Evolutionary conservation across 139 green algal species (phyloP).

Genomic region (Chlorella sp.): DNA sequence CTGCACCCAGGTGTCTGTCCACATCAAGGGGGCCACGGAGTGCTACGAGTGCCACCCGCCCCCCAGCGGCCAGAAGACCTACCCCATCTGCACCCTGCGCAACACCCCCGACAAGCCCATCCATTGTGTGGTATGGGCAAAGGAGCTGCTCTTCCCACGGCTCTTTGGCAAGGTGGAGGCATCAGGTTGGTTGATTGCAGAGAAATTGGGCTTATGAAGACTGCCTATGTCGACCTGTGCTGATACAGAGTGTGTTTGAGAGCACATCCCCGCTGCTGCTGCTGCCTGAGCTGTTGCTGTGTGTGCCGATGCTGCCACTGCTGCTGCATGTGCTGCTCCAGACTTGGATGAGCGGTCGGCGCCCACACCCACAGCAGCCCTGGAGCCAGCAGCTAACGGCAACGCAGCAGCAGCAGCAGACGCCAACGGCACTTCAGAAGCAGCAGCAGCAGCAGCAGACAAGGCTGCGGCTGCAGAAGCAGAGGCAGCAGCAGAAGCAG

Average conservation of each 20-base stretch:
- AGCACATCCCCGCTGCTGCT: too few species aligned
- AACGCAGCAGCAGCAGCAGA: background rate
- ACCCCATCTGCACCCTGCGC: conserved; percentile 95
- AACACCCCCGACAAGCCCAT: conserved; percentile 98
- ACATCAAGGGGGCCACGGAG: conserved; percentile 76
- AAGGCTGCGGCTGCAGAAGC: background rate
- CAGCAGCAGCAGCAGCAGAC: background rate
- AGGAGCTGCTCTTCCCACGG: conserved; percentile 90
- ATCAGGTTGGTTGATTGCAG: too few species aligned
- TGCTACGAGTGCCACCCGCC: conserved; percentile 96
- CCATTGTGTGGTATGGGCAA: conserved; percentile 97
- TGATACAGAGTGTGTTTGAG: too few species aligned
- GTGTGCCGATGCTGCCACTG: too few species aligned
- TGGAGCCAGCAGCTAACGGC: too few species aligned
- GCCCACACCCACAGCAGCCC: background rate
- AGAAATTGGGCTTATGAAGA: too few species aligned
- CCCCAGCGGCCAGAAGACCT: conserved; percentile 80
- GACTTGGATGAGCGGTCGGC: conserved; percentile 24
- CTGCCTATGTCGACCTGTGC: too few species aligned
- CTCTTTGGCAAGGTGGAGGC: conserved; percentile 77
- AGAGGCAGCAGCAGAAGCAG: background rate
- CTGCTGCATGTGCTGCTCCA: background rate
- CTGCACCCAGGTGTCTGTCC: conserved; percentile 90
- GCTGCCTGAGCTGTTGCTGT: too few species aligned
- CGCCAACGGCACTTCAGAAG: background rate